Base-by-base conservation (phyloP, 331 rosid species). In the Acacia concinna region DNA sequence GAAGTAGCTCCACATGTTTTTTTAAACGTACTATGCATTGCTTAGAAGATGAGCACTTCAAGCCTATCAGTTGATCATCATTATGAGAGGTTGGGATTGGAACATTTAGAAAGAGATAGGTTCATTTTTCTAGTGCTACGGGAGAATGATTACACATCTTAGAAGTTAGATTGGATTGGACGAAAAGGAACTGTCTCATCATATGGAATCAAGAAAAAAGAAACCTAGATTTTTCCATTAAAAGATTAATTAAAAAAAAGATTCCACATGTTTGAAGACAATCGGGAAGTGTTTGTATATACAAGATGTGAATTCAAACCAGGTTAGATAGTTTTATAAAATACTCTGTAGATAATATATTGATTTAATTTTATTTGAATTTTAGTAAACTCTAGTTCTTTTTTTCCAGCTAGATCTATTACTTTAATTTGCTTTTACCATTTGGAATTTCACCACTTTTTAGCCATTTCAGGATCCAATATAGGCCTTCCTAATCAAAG, bases 301-400 rank as follows among this genome's bases (percentile, higher is more conserved):
- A 54, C 79, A 66, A 73, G 73, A 80, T 84, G 85, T 60, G 43
- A 14, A 3, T 56, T 74, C 43, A n/a, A n/a, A n/a, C n/a, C n/a
- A 80, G 83, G 59, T 60, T 71, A 74, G 62, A 35, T 59, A 68
- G 79, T 74, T 82, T 82, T 79, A 62, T 66, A 11, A 70, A 54
- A 63, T 63, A 74, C 74, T 15, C 40, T 82, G 90, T 82, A 79
- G 81, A 85, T 82, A 71, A 30, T 44, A 63, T 71, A 44, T 71
- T 79, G 59, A 68, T 59, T 25, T 21, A 65, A 43, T 59, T 25
- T 21, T 65, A 43, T 71, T 35, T 21, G 72, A n/a, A 59, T 71
- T 79, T 47, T 32, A 21, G 25, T 32, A 35, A 30, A 79, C 71
- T 31, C 31, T 73, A 57, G 23, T 62, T 71, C 64, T 27, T 60